These are phyloP conservation scores for Eucalyptus polybractea DNA, from an alignment of 345 rosid genomes.

Conservation along the genomic window DNA sequence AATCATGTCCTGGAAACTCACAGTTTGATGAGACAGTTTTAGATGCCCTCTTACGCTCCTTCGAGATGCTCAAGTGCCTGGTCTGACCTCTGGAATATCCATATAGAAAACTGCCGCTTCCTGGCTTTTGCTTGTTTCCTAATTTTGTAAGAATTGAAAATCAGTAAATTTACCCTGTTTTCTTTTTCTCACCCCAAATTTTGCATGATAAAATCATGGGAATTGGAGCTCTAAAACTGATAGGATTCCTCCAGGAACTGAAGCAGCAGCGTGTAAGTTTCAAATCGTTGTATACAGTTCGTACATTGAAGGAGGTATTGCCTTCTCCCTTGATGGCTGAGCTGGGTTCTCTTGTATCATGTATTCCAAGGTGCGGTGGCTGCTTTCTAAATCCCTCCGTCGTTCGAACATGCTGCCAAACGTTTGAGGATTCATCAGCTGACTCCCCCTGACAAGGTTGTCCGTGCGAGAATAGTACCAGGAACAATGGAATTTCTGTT, in stretches of 20 bases:
- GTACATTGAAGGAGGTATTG: slow-evolving; percentile 73
- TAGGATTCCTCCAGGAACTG: slow-evolving; percentile 70
- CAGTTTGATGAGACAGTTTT: neutral
- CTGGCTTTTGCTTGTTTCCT: neutral
- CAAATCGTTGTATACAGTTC: slow-evolving; percentile 65
- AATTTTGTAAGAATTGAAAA: neutral
- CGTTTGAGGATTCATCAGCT: neutral
- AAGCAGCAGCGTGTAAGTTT: slow-evolving; percentile 57
- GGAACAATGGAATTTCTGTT: neutral
- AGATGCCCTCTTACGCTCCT: neutral
- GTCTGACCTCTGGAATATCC: neutral
- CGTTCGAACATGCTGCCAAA: neutral
- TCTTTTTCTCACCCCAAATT: slow-evolving; percentile 26
- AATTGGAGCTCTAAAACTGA: slow-evolving; percentile 74
- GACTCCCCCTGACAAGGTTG: neutral
- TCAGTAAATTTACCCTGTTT: neutral
- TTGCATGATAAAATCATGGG: slow-evolving; percentile 71
- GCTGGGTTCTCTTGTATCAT: neutral
- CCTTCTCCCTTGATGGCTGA: neutral
- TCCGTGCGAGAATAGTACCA: neutral
- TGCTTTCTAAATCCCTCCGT: neutral
- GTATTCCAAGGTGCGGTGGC: neutral
- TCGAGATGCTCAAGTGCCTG: neutral
- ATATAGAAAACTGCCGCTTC: neutral
- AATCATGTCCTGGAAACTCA: neutral